Base-by-base conservation (phyloP, 345 rosid species). In the Arabis hirsuta region DNA sequence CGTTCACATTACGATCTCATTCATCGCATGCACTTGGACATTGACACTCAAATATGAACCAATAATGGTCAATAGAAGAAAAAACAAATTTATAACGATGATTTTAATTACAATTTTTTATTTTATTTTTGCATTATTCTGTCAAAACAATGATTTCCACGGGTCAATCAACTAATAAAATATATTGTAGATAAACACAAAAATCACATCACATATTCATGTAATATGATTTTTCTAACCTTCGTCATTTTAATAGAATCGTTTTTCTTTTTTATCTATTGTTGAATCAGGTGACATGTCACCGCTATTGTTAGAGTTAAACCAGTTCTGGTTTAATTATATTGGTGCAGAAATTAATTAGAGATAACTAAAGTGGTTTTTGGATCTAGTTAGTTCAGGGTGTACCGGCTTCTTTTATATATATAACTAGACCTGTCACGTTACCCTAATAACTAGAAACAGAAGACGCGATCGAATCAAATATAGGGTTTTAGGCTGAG, bases 41-140 rank as follows among this genome's bases (percentile, higher is more conserved):
- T 53, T 72, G 69, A 62, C 50, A 59, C 12, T 36, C 47, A 56
- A 26, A 48, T 59, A 39, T 59, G 51, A 59, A 59, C 31, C 13
- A 52, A 39, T 39, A 10, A 5, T 53, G 27, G 42, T 27, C 7
- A 43, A 0, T 4, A 14, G 26, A 55, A 9, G 4, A 46, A 45
- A 45, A 11, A 16, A 16, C 16, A 27, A 14, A 32, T 22, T 31
- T 16, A 1, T 14, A 26, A 41, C 19, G 19, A 27, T 54, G 29
- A 53, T 4, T 55, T 41, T 4, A 9, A 6, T 39, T 16, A 34
- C 2, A 11, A 11, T 38, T 3, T 3, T 27, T 3, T 3, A 39
- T 38, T 22, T 1, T 3, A 0, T 19, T 20, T 36, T 16, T 31
- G 55, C 45, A 45, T 13, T 22, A 56, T 34, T 60, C 36, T 32